A percentile compares a stretch with the other conserved stretches of the same genome.
Conservation (phyloP, 1,284 basidiomycete species). For the Neolentinus lepideus region DNA sequence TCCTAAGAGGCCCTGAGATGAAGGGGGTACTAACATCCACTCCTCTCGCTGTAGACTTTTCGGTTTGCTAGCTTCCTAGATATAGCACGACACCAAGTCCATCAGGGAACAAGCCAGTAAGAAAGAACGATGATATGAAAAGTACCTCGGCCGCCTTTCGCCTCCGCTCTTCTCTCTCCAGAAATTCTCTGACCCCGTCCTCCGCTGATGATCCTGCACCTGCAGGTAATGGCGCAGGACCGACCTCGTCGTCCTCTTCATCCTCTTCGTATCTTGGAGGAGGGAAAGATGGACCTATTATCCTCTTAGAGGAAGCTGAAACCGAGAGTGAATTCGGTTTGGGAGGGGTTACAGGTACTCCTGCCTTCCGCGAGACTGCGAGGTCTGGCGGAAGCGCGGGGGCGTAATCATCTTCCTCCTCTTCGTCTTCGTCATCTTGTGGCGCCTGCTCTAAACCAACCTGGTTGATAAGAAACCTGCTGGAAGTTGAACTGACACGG, state of each 20-base stretch:
- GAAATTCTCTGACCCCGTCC: constrained; percentile 70
- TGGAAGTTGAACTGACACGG: background rate
- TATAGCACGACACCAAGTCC: constrained; percentile 1
- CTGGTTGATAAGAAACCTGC: constrained; percentile 7
- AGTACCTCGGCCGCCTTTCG: constrained; percentile 58
- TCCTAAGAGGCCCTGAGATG: constrained; percentile 65
- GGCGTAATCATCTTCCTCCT: constrained; percentile 53
- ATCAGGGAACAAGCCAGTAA: too few species aligned
- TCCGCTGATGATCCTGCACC: constrained; percentile 28
- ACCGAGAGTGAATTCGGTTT: constrained; percentile 17
- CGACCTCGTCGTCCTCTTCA: constrained; percentile 69
- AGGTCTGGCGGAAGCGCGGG: constrained; percentile 63
- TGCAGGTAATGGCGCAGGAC: constrained; percentile 62
- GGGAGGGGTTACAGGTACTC: background rate
- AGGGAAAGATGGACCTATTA: constrained; percentile 32
- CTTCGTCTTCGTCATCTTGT: constrained; percentile 29
- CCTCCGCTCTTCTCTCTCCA: constrained; percentile 74
- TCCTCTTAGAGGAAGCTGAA: constrained; percentile 15
- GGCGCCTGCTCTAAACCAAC: constrained; percentile 5
- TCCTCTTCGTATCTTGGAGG: constrained; percentile 34
- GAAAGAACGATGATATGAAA: constrained; percentile 1
- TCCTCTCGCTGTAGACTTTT: constrained; percentile 79
- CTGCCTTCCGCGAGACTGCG: constrained; percentile 23
- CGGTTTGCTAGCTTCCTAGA: constrained; percentile 62
- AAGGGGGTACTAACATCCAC: constrained; percentile 93